Percentiles rank a stretch among this genome's conserved stretches.
phyloP scores from a whole-genome alignment of 2,329 filamentous ascomycete species.

The Curvularia verruculosa region DNA sequence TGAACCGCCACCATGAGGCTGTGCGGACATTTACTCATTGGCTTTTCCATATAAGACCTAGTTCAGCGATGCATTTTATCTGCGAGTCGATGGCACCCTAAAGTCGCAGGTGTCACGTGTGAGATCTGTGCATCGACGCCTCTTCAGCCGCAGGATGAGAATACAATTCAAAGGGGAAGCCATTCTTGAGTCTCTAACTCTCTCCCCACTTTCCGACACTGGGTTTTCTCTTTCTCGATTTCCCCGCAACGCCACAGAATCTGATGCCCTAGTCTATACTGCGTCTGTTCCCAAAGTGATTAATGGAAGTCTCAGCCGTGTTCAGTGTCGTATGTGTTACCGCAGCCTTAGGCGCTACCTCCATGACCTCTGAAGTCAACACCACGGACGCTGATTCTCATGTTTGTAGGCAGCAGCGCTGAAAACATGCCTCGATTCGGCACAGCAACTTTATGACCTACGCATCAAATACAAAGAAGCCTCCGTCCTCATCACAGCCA shows the following conservation, averaged over 20 bases:
- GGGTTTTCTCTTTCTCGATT: background rate
- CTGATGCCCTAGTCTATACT: background rate
- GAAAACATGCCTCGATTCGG: constrained; percentile 36
- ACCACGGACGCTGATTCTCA: constrained; percentile 10
- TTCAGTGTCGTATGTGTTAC: constrained; percentile 14
- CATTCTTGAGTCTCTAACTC: background rate
- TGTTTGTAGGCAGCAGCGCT: constrained; percentile 27
- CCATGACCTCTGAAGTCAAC: background rate
- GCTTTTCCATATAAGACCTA: background rate
- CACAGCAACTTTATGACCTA: constrained; percentile 41
- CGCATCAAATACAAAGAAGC: constrained; percentile 41
- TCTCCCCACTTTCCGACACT: background rate
- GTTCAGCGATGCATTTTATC: background rate
- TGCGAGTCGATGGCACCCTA: background rate
- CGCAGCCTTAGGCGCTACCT: background rate
- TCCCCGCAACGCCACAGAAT: background rate
- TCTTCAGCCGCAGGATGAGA: background rate
- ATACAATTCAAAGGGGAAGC: background rate
- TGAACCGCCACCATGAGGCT: background rate
- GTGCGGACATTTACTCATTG: background rate
- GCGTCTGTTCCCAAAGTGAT: background rate
- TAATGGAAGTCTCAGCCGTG: constrained; percentile 15
- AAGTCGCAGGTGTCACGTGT: constrained; percentile 4
- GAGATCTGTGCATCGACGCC: constrained; percentile 13
- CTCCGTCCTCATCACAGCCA: constrained; percentile 38